Percentiles rank a stretch among this genome's conserved stretches.
These are phyloP conservation scores for Knufia petricola DNA, from an alignment of 2,329 filamentous ascomycete genomes.

Conservation along the genomic window DNA sequence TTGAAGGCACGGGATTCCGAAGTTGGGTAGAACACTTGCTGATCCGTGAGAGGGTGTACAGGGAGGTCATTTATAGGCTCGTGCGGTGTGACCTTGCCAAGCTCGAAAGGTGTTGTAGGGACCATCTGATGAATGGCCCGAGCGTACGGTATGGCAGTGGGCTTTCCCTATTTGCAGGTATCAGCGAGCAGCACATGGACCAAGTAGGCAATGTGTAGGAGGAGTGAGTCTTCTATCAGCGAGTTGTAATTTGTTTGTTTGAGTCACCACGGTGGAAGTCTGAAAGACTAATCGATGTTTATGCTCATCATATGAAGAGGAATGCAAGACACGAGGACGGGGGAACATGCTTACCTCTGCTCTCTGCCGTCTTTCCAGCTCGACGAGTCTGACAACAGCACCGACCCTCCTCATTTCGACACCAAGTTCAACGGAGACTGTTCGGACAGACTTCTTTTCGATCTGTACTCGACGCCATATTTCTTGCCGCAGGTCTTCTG, in stretches of 20 bases:
- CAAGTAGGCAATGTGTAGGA: too few relatives aligned
- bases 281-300: slow-evolving; percentile 99
- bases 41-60: slow-evolving; percentile 45
- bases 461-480: slow-evolving; percentile 61
- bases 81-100: slow-evolving; percentile 33
- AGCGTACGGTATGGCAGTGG: slow-evolving; percentile 65
- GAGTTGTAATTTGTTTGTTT: slow-evolving; percentile 61
- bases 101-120: slow-evolving; percentile 50
- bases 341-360: slow-evolving; percentile 54
- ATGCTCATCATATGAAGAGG: slow-evolving; percentile 53
- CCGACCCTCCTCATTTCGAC: slow-evolving; percentile 77
- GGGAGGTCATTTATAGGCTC: slow-evolving; percentile 57
- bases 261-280: slow-evolving; percentile 71
- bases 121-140: slow-evolving; percentile 71
- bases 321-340: slow-evolving; percentile 3
- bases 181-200: slow-evolving; percentile 1
- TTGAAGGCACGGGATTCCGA: slow-evolving; percentile 56
- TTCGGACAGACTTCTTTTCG: slow-evolving; percentile 60
- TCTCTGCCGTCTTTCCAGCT: slow-evolving; percentile 71
- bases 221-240: slow-evolving; percentile 59
- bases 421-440: slow-evolving; percentile 65
- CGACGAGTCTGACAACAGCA: slow-evolving; percentile 75
- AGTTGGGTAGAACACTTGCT: slow-evolving; percentile 53
- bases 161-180: slow-evolving; percentile 53
- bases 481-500: slow-evolving; percentile 60